Evolutionary conservation across 2,329 filamentous ascomycete genomes (phyloP).

Genomic region (Xylaria sp.): DNA sequence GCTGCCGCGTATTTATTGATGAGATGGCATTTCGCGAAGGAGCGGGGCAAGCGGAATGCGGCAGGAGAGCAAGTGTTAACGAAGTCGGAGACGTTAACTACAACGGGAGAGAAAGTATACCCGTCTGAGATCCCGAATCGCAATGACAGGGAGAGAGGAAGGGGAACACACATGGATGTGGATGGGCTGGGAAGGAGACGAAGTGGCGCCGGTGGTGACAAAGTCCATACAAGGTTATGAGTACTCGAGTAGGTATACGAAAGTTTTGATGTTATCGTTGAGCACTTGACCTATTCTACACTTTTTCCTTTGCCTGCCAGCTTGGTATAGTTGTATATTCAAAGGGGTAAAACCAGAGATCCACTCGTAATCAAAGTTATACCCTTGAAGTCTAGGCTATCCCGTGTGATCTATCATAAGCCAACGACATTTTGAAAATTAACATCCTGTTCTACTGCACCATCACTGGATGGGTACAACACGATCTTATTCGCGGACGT

Average conservation of each 20-base stretch:
- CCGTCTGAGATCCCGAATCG: neutral
- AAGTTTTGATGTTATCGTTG: neutral
- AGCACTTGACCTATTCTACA: neutral
- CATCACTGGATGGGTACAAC: neutral
- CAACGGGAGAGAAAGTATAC: neutral
- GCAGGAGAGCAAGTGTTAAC: neutral
- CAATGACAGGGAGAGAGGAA: neutral
- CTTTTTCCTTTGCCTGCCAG: neutral
- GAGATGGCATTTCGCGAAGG: slow-evolving; percentile 10
- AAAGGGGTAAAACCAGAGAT: too few species aligned
- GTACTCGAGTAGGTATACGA: neutral
- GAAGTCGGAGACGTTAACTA: neutral
- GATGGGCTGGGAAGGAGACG: neutral
- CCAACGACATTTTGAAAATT: neutral
- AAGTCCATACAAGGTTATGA: neutral
- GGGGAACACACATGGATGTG: neutral
- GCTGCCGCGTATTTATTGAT: slow-evolving; percentile 23
- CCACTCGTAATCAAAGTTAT: neutral
- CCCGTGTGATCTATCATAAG: too few species aligned
- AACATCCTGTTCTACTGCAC: neutral
- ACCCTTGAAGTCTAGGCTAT: neutral
- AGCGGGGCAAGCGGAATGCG: neutral
- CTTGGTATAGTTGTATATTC: neutral
- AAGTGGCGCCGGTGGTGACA: neutral
- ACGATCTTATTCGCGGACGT: neutral